Evolutionary conservation across 1,284 basidiomycete genomes (phyloP).

Genomic region (Meripilus lineatus): DNA sequence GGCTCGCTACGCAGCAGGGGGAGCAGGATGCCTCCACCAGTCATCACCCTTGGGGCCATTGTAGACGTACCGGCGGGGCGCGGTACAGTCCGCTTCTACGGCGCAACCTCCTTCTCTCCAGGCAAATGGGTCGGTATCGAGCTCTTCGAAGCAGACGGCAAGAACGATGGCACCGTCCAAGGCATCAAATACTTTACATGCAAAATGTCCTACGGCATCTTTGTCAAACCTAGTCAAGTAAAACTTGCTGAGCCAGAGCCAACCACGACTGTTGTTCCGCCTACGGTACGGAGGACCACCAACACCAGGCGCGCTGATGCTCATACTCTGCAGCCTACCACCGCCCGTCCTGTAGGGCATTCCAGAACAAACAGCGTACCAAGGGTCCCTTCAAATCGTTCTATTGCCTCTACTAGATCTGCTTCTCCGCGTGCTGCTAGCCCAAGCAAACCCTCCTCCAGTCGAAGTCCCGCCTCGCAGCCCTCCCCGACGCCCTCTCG

Average conservation of each 20-base stretch:
- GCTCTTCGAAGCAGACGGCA: conserved; percentile 78
- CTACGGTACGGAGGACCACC: conserved; percentile 15
- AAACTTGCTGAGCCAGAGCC: conserved; percentile 49
- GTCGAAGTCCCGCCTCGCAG: conserved; percentile 10
- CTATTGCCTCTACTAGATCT: conserved; percentile 32
- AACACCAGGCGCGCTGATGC: neutral
- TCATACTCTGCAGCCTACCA: conserved; percentile 14
- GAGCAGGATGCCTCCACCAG: conserved; percentile 22
- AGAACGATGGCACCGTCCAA: conserved; percentile 93
- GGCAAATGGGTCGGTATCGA: conserved; percentile 97
- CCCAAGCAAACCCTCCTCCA: conserved; percentile 30
- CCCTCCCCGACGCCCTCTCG: conserved; percentile 19
- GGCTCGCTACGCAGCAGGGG: too few relatives aligned
- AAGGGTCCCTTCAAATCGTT: conserved; percentile 33
- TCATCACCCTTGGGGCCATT: conserved; percentile 47
- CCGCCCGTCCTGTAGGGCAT: conserved; percentile 28
- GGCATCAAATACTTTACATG: conserved; percentile 86
- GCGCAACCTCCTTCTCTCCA: conserved; percentile 78
- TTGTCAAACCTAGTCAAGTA: conserved; percentile 88
- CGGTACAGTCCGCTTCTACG: conserved; percentile 86
- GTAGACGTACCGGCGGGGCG: conserved; percentile 77
- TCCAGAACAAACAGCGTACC: conserved; percentile 32
- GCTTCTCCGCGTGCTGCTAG: conserved; percentile 38
- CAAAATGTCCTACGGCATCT: conserved; percentile 77
- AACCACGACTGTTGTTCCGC: conserved; percentile 19